A percentile compares a stretch with the other conserved stretches of the same genome.
These are phyloP conservation scores for Kluyveromyces sp. DNA, from an alignment of 1,139 yeast species.

Conservation along the genomic window DNA sequence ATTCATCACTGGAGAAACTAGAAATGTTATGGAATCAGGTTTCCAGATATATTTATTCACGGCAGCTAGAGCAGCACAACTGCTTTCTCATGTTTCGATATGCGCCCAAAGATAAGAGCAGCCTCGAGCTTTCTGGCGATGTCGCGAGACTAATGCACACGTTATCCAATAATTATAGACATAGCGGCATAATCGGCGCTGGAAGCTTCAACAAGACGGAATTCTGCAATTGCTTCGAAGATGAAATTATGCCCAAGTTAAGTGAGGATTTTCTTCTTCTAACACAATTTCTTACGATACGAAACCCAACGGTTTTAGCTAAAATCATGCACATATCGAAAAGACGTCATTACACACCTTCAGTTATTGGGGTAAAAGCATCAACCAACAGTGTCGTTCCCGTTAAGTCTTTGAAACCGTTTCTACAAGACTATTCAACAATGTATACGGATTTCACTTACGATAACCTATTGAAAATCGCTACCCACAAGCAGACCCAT, in stretches of 20 bases:
- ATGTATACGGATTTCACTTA: slow-evolving; percentile 21
- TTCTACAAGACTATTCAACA: slow-evolving; percentile 19
- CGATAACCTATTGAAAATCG: slow-evolving; percentile 23
- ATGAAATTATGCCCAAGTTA: not conserved
- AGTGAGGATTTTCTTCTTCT: not conserved
- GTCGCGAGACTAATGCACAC: not conserved
- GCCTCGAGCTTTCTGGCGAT: not conserved
- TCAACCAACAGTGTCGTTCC: not conserved
- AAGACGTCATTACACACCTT: not conserved
- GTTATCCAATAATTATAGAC: not conserved
- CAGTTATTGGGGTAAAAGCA: slow-evolving; percentile 1
- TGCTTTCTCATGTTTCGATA: slow-evolving; percentile 13
- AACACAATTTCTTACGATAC: not conserved
- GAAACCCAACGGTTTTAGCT: not conserved
- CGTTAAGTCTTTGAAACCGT: slow-evolving; percentile 15
- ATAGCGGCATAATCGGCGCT: not conserved
- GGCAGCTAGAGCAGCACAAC: slow-evolving; percentile 9
- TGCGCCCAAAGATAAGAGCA: not conserved
- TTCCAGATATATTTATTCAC: slow-evolving; percentile 6
- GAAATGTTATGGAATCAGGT: not conserved
- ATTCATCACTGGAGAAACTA: too few species aligned
- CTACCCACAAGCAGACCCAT: slow-evolving; percentile 11
- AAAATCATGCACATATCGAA: not conserved
- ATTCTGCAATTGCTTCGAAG: not conserved
- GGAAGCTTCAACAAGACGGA: not conserved